Evolutionary conservation across 345 rosid species (phyloP).

Genomic region (Pistacia atlantica): DNA sequence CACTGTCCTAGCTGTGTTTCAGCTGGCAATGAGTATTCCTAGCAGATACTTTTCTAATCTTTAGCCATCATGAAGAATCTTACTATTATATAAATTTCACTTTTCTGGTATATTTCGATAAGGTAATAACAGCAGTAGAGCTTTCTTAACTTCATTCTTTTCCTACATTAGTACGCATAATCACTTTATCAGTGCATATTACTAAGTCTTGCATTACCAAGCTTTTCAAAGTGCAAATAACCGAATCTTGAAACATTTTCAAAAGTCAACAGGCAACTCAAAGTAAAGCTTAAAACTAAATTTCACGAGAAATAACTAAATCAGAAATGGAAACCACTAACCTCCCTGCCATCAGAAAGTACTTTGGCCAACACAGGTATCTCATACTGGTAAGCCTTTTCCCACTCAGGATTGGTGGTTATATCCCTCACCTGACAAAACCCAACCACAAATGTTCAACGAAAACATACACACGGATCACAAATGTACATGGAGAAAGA

Average conservation of each 20-base stretch:
- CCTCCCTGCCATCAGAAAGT: conserved; percentile 71
- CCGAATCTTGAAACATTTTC: background rate
- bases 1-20: too few species aligned
- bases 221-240: background rate
- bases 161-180: too few species aligned
- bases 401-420: conserved; percentile 77
- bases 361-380: conserved; percentile 77
- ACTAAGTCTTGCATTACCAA: too few species aligned
- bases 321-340: conserved; percentile 17
- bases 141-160: too few species aligned
- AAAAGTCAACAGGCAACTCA: background rate
- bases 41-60: too few species aligned
- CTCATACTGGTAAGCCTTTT: conserved; percentile 76
- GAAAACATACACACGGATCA: background rate
- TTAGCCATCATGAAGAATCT: too few species aligned
- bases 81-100: too few species aligned
- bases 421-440: conserved; percentile 69
- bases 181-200: too few species aligned
- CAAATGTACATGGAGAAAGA: background rate
- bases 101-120: too few species aligned
- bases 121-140: too few species aligned
- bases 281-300: conserved; percentile 2
- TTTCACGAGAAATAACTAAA: background rate
- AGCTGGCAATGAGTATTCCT: too few species aligned
- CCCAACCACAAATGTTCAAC: background rate